Percentiles rank a stretch among this genome's conserved stretches.
phyloP scores from a whole-genome alignment of 768 basidiomycete species.

The Obba rivulosa region DNA sequence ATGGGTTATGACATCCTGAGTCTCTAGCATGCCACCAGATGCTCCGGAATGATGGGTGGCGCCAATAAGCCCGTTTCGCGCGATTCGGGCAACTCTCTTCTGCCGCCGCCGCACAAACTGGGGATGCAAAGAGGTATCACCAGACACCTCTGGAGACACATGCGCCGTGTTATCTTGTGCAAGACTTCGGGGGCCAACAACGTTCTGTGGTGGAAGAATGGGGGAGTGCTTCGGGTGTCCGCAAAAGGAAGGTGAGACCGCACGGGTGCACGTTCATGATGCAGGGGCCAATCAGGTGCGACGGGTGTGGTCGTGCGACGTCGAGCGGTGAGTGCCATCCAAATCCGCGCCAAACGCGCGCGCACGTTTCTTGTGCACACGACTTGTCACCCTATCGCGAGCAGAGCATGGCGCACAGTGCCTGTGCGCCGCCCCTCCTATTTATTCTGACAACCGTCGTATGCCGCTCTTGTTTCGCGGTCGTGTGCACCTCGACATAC shows the following conservation, averaged over 20 bases:
- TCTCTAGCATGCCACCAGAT: too few species aligned
- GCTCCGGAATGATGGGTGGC: too few species aligned
- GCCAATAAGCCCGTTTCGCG: too few species aligned
- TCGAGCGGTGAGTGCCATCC: background rate
- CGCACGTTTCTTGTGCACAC: constrained; percentile 21
- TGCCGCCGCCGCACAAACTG: too few species aligned
- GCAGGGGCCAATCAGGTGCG: constrained; percentile 19
- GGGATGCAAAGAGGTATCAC: too few species aligned
- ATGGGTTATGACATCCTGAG: too few species aligned
- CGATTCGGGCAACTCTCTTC: too few species aligned
- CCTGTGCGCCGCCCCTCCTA: background rate
- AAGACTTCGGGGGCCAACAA: too few species aligned
- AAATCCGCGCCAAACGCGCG: background rate
- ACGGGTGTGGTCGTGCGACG: constrained; percentile 24
- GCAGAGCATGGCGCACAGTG: constrained; percentile 6
- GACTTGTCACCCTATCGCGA: constrained; percentile 16
- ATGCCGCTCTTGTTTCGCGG: background rate
- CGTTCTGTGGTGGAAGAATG: too few species aligned
- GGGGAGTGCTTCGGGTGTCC: background rate
- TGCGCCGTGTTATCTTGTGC: too few species aligned
- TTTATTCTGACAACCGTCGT: background rate
- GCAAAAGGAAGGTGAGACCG: background rate
- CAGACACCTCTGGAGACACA: too few species aligned
- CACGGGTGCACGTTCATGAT: constrained; percentile 21
- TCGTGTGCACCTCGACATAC: constrained; percentile 13